Evolutionary conservation across 2,329 filamentous ascomycete species (phyloP), one percentile per base, ranked within the genome.

Genomic region (Emergomyces africanus): DNA sequence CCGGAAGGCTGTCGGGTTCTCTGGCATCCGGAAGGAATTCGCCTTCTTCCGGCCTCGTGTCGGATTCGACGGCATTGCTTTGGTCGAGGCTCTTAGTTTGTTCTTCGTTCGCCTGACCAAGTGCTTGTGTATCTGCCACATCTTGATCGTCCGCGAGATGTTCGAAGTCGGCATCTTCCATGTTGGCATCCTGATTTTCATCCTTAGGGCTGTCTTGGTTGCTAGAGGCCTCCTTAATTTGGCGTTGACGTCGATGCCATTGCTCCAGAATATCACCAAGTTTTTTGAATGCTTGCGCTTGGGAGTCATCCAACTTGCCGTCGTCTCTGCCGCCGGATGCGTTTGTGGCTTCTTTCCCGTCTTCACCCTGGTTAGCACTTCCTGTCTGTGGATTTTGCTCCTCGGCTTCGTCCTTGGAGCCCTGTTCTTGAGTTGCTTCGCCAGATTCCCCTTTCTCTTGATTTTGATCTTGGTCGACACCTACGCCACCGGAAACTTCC

Each of bases 201-300:
- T 80, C 76, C 53, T 83, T 79, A 23, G 72, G 72, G 46, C 79
- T 73, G 57, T 84, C 75, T 42, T 80, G 75, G 55, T 82, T 75
- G 58, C 83, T 77, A 1, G 75, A 74, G 5, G 81, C 75, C 60
- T 87, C 81, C 69, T 82, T 77, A 66, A 99, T 97, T 62, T 96
- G 87, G 53, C 83, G 83, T 67, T 95, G 89, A 68, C 90, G 89
- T 60, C 89, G 83, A 72, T 97, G 91, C 89, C 91, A 99, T 66
- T 87, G 84, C 71, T 97, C 91, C 37, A 99, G 79, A 5, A 90
- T 87, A 75, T 99, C 90, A 25, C 94, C 94, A 35, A 99, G 82
- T 69, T 96, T 95, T 75, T 94, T 94, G 79, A 96, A 96, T 0
- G 90, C 88, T 65, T 94, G 84, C 51, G 78, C 76, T 57, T 82